Evolutionary conservation across 2,329 filamentous ascomycete genomes (phyloP), one percentile per base, ranked within the genome.

Genomic region (Claviceps spartinae): DNA sequence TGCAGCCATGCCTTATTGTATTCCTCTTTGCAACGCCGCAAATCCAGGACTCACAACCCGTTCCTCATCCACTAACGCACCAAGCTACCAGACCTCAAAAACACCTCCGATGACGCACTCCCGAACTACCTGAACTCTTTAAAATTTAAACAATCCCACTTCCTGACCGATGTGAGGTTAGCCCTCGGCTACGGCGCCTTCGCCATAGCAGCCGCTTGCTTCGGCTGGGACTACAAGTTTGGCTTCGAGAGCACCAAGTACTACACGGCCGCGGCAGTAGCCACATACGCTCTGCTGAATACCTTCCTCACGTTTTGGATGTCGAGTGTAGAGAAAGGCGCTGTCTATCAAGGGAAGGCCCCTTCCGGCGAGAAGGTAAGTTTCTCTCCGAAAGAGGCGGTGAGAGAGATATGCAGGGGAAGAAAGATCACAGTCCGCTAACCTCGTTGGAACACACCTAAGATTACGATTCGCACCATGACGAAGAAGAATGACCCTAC

Each of bases 21-120:
- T 24, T 16, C 0, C 41, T 14, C 20, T 26, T 7, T 2, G 7
- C 42, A 26, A 24, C 20, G 42, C 26, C 42, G 22, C 20, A 7
- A 24, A n/a, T 26, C 6, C 40, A 11, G 20, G 9, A 34, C 22
- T 18, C 37, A 5, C 22, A 49, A 5, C 5, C 34, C 7, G 24
- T n/a, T 44, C 24, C 42, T 7, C 42, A 14, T 14, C 20, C 6
- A 36, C 49, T 50, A 46, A 50, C 16, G 18, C 36, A 36, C 7
- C 36, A 41, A 41, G 46, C 20, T 36, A 22, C 22, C 65, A 95
- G 93, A 97, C 67, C 84, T 98, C 57, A 97, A 97, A 71, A 95
- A 93, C 72, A 94, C 90, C 41, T 88, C 87, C 59, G 93, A 98
- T 72, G 93, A 98, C 71, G 88, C 90, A 53, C 83, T 98, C 54